Percentiles rank a stretch among this genome's conserved stretches.
phyloP scores from a whole-genome alignment of 805 yeast species.

The Metschnikowia lochheadii region DNA sequence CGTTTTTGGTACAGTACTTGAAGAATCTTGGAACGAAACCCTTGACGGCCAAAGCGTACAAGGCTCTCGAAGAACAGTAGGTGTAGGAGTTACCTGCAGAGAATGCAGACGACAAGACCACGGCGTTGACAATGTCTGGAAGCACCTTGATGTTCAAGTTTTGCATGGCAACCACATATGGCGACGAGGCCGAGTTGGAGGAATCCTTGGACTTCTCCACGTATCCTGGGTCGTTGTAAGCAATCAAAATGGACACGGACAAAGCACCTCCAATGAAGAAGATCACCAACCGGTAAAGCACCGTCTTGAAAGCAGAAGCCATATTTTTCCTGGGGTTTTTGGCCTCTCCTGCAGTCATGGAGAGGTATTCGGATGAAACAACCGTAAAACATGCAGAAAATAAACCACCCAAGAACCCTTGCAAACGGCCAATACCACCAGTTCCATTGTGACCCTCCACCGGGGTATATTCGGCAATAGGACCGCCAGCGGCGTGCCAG shows the following conservation, averaged over 20 bases:
- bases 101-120: conserved; percentile 18
- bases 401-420: conserved; percentile 41
- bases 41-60: conserved; percentile 18
- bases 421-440: conserved; percentile 37
- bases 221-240: conserved; percentile 19
- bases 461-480: conserved; percentile 27
- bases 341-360: conserved; percentile 44
- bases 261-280: conserved; percentile 44
- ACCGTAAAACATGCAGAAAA: conserved; percentile 36
- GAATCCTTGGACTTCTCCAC: conserved; percentile 10
- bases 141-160: conserved; percentile 17
- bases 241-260: conserved; percentile 35
- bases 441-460: conserved; percentile 23
- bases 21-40: conserved; percentile 18
- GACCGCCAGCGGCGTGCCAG: conserved; percentile 38
- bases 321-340: conserved; percentile 38
- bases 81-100: conserved; percentile 22
- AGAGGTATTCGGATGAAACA: conserved; percentile 43
- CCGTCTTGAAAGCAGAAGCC: conserved; percentile 40
- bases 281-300: conserved; percentile 41
- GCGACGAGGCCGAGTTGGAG: conserved; percentile 20
- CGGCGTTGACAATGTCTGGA: conserved; percentile 18
- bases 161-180: conserved; percentile 22
- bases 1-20: conserved; percentile 14
- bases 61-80: conserved; percentile 19